Evolutionary conservation across 1,284 basidiomycete genomes (phyloP).

Genomic region (Rhodofomes roseus): DNA sequence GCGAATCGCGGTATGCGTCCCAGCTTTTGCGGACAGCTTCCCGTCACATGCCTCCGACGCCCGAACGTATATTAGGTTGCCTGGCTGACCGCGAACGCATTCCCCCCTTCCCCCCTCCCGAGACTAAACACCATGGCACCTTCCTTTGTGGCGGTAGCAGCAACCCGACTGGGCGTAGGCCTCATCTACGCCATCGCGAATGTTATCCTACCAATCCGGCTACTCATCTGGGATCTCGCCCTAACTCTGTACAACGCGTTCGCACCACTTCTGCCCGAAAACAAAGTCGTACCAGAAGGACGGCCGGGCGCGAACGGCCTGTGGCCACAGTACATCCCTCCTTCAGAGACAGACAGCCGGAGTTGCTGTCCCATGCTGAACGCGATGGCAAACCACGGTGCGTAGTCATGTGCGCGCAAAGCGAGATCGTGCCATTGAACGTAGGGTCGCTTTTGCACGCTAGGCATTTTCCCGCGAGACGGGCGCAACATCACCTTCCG

Average conservation of each 20-base stretch:
- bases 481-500: constrained; percentile 66
- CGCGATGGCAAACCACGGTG: constrained; percentile 73
- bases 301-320: constrained; percentile 56
- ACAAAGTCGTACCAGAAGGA: constrained; percentile 53
- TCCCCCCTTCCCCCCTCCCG: background rate
- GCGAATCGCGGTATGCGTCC: background rate
- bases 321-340: constrained; percentile 65
- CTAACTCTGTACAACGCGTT: constrained; percentile 56
- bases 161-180: constrained; percentile 14
- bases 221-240: constrained; percentile 38
- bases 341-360: constrained; percentile 60
- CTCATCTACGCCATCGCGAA: constrained; percentile 13
- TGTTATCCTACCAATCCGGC: constrained; percentile 9
- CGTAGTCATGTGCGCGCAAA: background rate
- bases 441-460: no score
- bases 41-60: background rate
- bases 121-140: constrained; percentile 8
- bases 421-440: no score
- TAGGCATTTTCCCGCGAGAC: constrained; percentile 65
- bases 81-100: background rate
- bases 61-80: background rate
- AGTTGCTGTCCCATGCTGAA: constrained; percentile 70
- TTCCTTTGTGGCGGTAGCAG: constrained; percentile 10
- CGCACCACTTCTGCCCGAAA: constrained; percentile 42
- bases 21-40: background rate